Evolutionary conservation across 192 early-diverging fungal genomes (phyloP), one percentile per base, ranked within the genome.

Genomic region (Diversispora eburnea): DNA sequence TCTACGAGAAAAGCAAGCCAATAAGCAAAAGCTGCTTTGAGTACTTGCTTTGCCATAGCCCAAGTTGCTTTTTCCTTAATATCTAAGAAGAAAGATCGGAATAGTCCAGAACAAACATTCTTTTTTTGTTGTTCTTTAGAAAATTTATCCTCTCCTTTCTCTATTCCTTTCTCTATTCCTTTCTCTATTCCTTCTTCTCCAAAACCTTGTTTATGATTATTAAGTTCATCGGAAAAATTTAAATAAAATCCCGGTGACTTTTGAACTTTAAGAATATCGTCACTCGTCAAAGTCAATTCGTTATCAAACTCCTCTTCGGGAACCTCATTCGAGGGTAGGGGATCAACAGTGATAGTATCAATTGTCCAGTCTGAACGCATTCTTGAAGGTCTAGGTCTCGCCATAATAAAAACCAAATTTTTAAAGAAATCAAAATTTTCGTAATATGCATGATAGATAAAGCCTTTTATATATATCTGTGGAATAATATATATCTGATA

Each of bases 1-100:
- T 68, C 66, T n/a, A 68, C 25, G 7, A 68, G 20, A 54, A 49
- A 68, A 5, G 66, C 66, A 25, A 68, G 33, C 66, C 66, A 68
- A 20, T 68, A 68, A 41, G 66, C 66, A 25, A 68, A 45, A 47
- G 66, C 47, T 1, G 66, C 66, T 22, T 54, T 68, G n/a, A 68
- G 45, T 19, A 68, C 66, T 13, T 47, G 25, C 6, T 68, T 68
- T 33, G 66, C 49, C 66, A 68, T 68, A 25, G 46, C 20, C 66
- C 66, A 68, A 7, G 66, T 68, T 68, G 49, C 46, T 68, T 68
- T 68, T 63, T 5, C 8, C 41, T 17, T 43, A 42, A 63, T 17
- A 4, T 43, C 8, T 5, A 5, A 5, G 5, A 45, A 63, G 19
- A 59, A 17, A 54, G 51, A 0, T 25, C 25, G 17, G 25, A 59